Base-by-base conservation (phyloP, 257 asterid species). In the Buddleja alternifolia region DNA sequence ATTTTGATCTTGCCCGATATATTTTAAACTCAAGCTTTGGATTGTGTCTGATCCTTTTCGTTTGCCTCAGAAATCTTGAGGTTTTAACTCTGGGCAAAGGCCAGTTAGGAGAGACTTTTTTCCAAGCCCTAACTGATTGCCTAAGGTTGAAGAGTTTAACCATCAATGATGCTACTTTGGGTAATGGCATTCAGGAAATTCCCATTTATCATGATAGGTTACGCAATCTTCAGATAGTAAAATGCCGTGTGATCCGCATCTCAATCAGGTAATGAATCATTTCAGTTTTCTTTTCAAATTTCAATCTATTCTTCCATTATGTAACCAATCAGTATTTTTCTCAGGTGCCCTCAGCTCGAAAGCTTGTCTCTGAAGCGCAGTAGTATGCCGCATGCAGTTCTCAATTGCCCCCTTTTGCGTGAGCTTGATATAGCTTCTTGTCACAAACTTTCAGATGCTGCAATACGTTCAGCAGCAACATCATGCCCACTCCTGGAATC, bases 371-470 rank as follows among this genome's bases (percentile, higher is more conserved):
- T 94, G 61, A 91, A 88, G 78, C 98, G 98, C 58, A 94, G 99
- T 80, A 85, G 93, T 81, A 94, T 94, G 99, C 97, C 98, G n/a
- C 97, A 89, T 66, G 97, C 87, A 25, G 91, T 80, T 62, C 95
- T 94, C 41, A 85, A 78, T 67, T 89, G 97, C 67, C 99, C 98
- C 45, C 92, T 89, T 73, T 55, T 94, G 81, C 93, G 70, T 14
- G 92, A 87, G 65, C 97, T 94, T 69, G 98, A 94, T 84, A 87
- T 94, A 67, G 98, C 94, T 64, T 86, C 98, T 39, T 94, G 99
- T 77, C 99, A 94, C 90, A 94, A 91, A 88, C 98, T 94, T 73
- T 80, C 96, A 50, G 99, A 94, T 71, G 96, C 97, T 65, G 96
- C 99, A 64, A 91, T 94, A 66, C 98, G 99, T 63, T 86, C 97